Evolutionary conservation across 129 eudicot species (phyloP), one percentile per base, ranked within the genome.

Genomic region (Artemisia tridentata): DNA sequence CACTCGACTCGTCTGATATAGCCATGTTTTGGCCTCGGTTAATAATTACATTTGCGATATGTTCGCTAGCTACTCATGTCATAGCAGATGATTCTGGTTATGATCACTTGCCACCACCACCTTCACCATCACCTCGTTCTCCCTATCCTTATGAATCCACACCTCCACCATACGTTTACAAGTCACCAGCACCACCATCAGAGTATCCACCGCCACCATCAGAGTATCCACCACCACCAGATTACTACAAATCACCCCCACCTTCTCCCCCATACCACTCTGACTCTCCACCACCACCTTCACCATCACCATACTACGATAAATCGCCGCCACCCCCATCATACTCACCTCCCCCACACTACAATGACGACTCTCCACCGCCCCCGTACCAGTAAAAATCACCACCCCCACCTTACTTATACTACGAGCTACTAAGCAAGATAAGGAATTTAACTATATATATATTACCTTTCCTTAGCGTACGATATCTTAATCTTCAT

Each of bases 11-110:
- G 17, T 20, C 11, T 9, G 47, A 23, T 1, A 76, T 76, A 63
- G 47, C 70, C 58, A 68, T 17, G 18, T 69, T 52, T 68, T 60
- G 80, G 75, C 65, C 60, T 9, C 58, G 70, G 16, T 49, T 76
- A 50, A 3, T 68, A 0, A 7, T 34, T 51, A 15, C 25, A 5
- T 34, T 60, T 15, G 31, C 63, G 21, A 60, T 68, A 69, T 71
- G 20, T n/a, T 9, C 51, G 20, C 9, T 76, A 68, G 75, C 63
- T 4, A 38, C 80, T 0, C 18, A 60, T 49, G 75, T 50, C 3
- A 9, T 61, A 8, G 80, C 80, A n/a, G 70, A 76, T 68, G 56
- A 69, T 31, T 48, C 51, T 20, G 58, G 69, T 61, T 57, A 21
- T 67, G 34, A 48, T 49, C 14, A 16, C 6, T 57, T 68, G 5